These are phyloP conservation scores for Xylogone sp. DNA, from an alignment of 2,329 filamentous ascomycete species.

Conservation along the genomic window DNA sequence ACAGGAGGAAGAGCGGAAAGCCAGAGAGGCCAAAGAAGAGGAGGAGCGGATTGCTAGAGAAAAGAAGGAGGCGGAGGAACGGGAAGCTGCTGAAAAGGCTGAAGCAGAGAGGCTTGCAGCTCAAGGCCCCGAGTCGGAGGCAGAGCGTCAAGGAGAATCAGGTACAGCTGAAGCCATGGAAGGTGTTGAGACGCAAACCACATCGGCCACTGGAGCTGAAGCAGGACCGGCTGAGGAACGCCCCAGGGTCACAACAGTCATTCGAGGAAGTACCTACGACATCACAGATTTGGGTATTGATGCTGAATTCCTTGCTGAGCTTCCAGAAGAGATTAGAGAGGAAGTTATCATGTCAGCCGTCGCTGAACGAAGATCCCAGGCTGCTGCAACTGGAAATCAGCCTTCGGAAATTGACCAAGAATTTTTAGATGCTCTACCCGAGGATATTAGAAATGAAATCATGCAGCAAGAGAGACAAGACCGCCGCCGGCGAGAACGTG, in stretches of 20 bases:
- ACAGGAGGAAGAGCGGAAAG: constrained; percentile 62
- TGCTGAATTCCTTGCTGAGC: constrained; percentile 87
- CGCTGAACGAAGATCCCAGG: constrained; percentile 76
- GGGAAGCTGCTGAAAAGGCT: constrained; percentile 57
- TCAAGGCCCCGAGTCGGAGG: constrained; percentile 42
- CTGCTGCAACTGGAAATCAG: constrained; percentile 66
- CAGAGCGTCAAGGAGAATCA: constrained; percentile 28
- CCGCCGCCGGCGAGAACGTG: constrained; percentile 80
- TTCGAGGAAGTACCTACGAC: constrained; percentile 83
- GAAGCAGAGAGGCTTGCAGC: constrained; percentile 45
- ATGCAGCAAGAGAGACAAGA: constrained; percentile 87
- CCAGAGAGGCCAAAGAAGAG: constrained; percentile 68
- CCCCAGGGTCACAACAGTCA: constrained; percentile 72
- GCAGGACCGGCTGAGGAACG: constrained; percentile 44
- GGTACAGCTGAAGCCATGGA: constrained; percentile 55
- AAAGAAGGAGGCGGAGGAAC: constrained; percentile 68
- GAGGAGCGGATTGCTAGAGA: constrained; percentile 64
- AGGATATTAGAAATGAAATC: constrained; percentile 86
- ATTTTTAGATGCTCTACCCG: constrained; percentile 87
- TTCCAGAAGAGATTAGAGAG: constrained; percentile 95
- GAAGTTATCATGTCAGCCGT: constrained; percentile 93
- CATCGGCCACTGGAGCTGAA: constrained; percentile 29
- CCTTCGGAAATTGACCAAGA: constrained; percentile 85
- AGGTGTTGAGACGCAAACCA: constrained; percentile 59
- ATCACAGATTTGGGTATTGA: constrained; percentile 95